A percentile compares a stretch with the other conserved stretches of the same genome.
Conservation (phyloP, 371 early-diverging fungal genomes). For the Mucor lusitanicus region DNA sequence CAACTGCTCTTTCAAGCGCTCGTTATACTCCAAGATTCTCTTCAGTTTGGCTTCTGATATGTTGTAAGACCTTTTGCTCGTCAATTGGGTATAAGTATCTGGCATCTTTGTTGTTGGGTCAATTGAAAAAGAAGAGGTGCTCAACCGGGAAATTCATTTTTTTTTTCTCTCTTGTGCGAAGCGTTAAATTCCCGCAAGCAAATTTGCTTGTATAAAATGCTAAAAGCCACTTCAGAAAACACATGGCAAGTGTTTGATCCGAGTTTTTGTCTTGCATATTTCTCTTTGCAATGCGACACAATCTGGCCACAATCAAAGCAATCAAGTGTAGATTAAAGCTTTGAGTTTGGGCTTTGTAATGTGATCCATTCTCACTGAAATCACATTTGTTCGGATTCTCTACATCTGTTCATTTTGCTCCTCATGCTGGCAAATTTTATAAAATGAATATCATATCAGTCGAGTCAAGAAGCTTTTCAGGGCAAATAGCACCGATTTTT, state of each 20-base stretch:
- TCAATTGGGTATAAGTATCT: constrained; percentile 28
- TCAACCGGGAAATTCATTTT: background rate
- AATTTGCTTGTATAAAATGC: background rate
- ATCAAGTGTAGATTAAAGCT: too few relatives aligned
- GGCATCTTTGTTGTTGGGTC: constrained; percentile 2
- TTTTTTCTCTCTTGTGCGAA: background rate
- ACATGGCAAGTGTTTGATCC: background rate
- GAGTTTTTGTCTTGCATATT: background rate
- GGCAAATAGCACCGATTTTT: too few relatives aligned
- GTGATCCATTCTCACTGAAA: too few relatives aligned
- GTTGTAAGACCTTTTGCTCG: constrained; percentile 21
- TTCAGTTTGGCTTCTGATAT: constrained; percentile 71
- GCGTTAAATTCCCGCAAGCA: background rate
- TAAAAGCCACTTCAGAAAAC: background rate
- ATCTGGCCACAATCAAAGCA: too few relatives aligned
- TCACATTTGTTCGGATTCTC: too few relatives aligned
- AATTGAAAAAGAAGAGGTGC: background rate
- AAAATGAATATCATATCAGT: too few relatives aligned
- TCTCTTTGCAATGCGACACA: too few relatives aligned
- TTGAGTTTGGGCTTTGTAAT: too few relatives aligned
- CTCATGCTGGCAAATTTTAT: too few relatives aligned
- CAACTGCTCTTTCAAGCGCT: constrained; percentile 73
- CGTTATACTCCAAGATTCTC: constrained; percentile 74
- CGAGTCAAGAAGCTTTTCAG: too few relatives aligned
- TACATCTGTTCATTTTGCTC: too few relatives aligned